phyloP scores from a whole-genome alignment of 768 basidiomycete species.

The Austroboletus eburneus region DNA sequence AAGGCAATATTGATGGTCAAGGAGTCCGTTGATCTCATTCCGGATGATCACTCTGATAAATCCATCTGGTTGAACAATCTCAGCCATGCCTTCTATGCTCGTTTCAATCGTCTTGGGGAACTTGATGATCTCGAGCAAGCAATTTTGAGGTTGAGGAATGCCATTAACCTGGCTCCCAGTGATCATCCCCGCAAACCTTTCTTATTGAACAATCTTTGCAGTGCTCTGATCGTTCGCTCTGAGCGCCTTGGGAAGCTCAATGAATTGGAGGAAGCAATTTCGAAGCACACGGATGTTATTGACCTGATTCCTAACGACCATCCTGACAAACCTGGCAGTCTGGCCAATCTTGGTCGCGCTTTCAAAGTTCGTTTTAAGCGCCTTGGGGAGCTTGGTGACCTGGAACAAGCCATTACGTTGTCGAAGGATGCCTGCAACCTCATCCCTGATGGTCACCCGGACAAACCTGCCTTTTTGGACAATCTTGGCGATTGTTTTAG shows the following conservation, averaged over 20 bases:
- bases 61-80: neutral
- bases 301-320: neutral
- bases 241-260: neutral
- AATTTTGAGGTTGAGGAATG: neutral
- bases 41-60: neutral
- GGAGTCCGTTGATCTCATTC: neutral
- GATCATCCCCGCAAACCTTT: neutral
- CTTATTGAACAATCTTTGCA: neutral
- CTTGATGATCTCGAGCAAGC: neutral
- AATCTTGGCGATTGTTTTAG: no score
- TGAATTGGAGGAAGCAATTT: neutral
- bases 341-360: neutral
- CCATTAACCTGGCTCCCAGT: neutral
- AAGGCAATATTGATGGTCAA: neutral
- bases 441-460: no score
- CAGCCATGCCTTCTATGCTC: neutral
- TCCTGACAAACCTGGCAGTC: neutral
- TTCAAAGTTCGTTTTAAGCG: neutral
- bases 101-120: neutral
- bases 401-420: no score
- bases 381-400: neutral
- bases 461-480: no score
- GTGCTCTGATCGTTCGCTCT: neutral
- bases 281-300: neutral
- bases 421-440: no score